Evolutionary conservation across 73 alveolate genomes (phyloP), one percentile per base, ranked within the genome.

Genomic region (Paramecium sexaurelia): DNA sequence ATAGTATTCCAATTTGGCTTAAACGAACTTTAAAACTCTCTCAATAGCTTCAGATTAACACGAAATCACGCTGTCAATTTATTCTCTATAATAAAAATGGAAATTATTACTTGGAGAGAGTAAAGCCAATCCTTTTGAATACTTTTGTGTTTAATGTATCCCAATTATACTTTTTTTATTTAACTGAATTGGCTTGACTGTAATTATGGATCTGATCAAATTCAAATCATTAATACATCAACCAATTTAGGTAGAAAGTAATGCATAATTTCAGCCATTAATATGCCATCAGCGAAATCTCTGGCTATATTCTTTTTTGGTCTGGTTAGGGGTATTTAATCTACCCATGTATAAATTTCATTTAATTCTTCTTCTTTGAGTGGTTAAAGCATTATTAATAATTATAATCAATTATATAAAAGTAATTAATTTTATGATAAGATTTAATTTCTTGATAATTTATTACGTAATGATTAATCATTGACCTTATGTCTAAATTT

Each of bases 321-420:
- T 13, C 98, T 93, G 29, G 97, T 94, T 47, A 97, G 94, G 55
- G 96, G 97, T 6, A 96, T 92, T 55, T 95, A 95, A 91, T 97
- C 99, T 5, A 97, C 99, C 99, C 99, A 97, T 82, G 96, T 95
- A 93, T 97, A 97, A 27, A 97, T 96, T 75, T 93, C 93, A 95
- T 96, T 94, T 92, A 96, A 89, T 93, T 96, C 98, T 57, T 94
- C 96, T 68, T 96, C 99, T 43, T 32, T 78, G 15, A 78, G 51
- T 41, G 90, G 90, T 78, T 78, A 78, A 39, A 41, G 71, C 90
- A 78, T 78, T 11, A 19, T 40, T 78, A 39, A 35, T 73, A 13
- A 3, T 35, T 29, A 27, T 73, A 20, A 73, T 73, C 45, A 37
- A 29, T 73, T 73, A 29, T 37, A 73, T 17, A 37, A 73, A 37